These are phyloP conservation scores for Talaromyces sp. DNA, from an alignment of 2,329 filamentous ascomycete genomes.

Conservation along the genomic window DNA sequence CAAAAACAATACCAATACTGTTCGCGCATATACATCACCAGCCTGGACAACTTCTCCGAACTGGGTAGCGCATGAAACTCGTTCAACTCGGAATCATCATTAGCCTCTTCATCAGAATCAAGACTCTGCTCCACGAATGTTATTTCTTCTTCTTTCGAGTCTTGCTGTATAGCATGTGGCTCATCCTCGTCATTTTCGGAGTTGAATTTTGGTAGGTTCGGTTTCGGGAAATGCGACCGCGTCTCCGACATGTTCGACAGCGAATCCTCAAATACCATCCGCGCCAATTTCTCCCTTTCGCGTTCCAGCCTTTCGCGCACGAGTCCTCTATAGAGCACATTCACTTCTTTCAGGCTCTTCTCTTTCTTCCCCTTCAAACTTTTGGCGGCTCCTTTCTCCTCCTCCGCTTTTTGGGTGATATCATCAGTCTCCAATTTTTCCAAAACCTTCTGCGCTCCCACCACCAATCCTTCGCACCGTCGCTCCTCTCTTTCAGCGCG, in stretches of 20 bases:
- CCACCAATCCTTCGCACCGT: slow-evolving; percentile 64
- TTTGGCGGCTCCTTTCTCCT: not conserved
- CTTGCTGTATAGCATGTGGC: slow-evolving; percentile 46
- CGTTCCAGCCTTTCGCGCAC: slow-evolving; percentile 65
- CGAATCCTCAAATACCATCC: slow-evolving; percentile 32
- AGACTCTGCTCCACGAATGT: slow-evolving; percentile 49
- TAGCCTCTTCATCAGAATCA: slow-evolving; percentile 64
- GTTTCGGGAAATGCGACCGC: slow-evolving; percentile 34
- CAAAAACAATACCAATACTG: slow-evolving; percentile 86
- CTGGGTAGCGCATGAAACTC: slow-evolving; percentile 69
- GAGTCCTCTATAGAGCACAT: slow-evolving; percentile 75
- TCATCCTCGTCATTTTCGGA: slow-evolving; percentile 40
- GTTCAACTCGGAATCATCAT: slow-evolving; percentile 77
- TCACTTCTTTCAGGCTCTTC: slow-evolving; percentile 62
- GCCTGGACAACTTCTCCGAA: slow-evolving; percentile 60
- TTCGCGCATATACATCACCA: slow-evolving; percentile 67
- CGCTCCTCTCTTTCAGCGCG: slow-evolving; percentile 66
- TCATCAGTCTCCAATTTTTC: slow-evolving; percentile 63
- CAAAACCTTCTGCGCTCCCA: slow-evolving; percentile 75
- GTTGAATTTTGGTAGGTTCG: slow-evolving; percentile 54
- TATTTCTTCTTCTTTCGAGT: slow-evolving; percentile 54
- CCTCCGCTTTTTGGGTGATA: not conserved
- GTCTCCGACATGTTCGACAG: slow-evolving; percentile 21
- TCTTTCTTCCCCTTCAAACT: slow-evolving; percentile 17
- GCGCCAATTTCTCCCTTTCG: slow-evolving; percentile 34